Evolutionary conservation across 768 basidiomycete species (phyloP).

Genomic region (Boletus bicolor): DNA sequence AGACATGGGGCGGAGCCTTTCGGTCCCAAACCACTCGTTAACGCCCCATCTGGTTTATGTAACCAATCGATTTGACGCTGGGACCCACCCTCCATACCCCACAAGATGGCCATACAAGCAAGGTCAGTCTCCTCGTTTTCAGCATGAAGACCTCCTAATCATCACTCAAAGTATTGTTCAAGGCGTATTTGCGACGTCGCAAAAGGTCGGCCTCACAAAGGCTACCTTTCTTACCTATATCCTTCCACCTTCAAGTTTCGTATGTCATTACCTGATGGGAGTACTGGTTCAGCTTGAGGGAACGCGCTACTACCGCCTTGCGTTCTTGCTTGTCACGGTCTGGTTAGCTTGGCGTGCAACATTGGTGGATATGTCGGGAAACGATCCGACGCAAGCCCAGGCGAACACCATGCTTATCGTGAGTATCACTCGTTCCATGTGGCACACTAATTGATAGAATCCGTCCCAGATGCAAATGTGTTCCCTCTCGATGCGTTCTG

Average conservation of each 20-base stretch:
- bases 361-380: slow-evolving; percentile 23
- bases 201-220: slow-evolving; percentile 6
- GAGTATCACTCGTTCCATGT: slow-evolving; percentile 1
- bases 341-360: slow-evolving; percentile 43
- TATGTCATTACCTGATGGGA: slow-evolving; percentile 50
- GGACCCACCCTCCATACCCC: background rate
- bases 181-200: slow-evolving; percentile 5
- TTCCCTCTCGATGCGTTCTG: slow-evolving; percentile 13
- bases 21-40: no score
- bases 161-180: background rate
- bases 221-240: slow-evolving; percentile 34
- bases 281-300: slow-evolving; percentile 50
- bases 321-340: slow-evolving; percentile 45
- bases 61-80: background rate
- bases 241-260: slow-evolving; percentile 41
- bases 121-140: slow-evolving; percentile 2
- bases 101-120: background rate
- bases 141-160: background rate
- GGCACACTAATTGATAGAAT: background rate
- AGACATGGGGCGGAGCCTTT: no score
- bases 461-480: slow-evolving; percentile 14
- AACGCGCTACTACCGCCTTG: slow-evolving; percentile 41
- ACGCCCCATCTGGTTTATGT: background rate
- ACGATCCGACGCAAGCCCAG: slow-evolving; percentile 8
- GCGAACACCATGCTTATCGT: slow-evolving; percentile 20